phyloP scores from a whole-genome alignment of 129 eudicot genomes.

The Heracleum sosnowskyi region DNA sequence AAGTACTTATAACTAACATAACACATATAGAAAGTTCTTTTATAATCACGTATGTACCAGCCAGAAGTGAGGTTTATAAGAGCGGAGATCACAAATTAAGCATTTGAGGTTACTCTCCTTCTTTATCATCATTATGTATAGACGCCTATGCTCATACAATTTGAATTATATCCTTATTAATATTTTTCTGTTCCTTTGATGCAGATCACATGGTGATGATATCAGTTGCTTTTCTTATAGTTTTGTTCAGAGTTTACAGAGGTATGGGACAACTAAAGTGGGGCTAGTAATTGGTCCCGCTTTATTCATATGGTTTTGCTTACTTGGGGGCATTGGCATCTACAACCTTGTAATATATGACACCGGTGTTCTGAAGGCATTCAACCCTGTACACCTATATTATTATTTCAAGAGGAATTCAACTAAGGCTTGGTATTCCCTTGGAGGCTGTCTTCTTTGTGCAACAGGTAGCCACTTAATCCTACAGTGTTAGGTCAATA shows the following conservation, averaged over 20 bases:
- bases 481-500: too few species aligned
- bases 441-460: too few species aligned
- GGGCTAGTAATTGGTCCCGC: conserved; percentile 94
- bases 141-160: too few species aligned
- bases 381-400: conserved; percentile 74
- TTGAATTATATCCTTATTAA: too few species aligned
- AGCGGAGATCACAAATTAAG: too few species aligned
- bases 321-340: conserved; percentile 89
- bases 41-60: background rate
- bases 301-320: conserved; percentile 89
- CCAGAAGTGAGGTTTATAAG: too few species aligned
- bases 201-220: conserved; percentile 96
- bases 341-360: conserved; percentile 87
- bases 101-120: too few species aligned
- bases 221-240: conserved; percentile 77
- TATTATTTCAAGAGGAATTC: too few species aligned
- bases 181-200: background rate
- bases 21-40: background rate
- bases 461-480: too few species aligned
- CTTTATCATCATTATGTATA: too few species aligned
- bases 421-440: too few species aligned
- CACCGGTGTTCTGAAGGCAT: conserved; percentile 72
- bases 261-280: conserved; percentile 90
- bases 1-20: background rate
- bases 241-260: conserved; percentile 85